phyloP scores from a whole-genome alignment of 371 early-diverging fungal genomes.

The Syncephalastrum sp. region DNA sequence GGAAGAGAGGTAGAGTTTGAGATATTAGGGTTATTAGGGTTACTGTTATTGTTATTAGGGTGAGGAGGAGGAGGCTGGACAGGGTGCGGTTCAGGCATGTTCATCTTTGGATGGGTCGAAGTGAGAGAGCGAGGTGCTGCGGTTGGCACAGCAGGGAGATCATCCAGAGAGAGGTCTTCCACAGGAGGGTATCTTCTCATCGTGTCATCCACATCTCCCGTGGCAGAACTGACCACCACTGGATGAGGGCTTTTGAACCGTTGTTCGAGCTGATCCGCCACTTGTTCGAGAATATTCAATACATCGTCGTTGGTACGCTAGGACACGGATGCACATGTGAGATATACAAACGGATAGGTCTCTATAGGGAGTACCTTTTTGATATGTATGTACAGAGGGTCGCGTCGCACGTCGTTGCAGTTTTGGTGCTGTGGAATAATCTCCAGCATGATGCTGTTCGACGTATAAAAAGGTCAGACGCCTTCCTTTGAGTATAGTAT shows the following conservation, averaged over 20 bases:
- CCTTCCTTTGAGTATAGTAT: no score
- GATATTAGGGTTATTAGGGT: neutral
- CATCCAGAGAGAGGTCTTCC: slow-evolving; percentile 15
- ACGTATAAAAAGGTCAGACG: neutral
- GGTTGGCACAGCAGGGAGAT: slow-evolving; percentile 26
- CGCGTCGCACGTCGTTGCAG: slow-evolving; percentile 32
- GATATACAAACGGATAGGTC: neutral
- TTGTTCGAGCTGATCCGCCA: slow-evolving; percentile 14
- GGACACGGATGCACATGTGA: slow-evolving; percentile 9
- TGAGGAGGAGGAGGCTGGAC: slow-evolving; percentile 1
- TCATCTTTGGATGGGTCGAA: slow-evolving; percentile 1
- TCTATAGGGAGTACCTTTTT: slow-evolving; percentile 31
- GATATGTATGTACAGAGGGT: slow-evolving; percentile 39
- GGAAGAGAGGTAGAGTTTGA: neutral
- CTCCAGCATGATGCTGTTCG: slow-evolving; percentile 55
- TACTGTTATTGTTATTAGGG: neutral
- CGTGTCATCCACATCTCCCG: slow-evolving; percentile 9
- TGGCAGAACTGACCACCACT: neutral
- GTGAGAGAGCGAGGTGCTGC: slow-evolving; percentile 9
- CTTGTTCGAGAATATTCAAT: slow-evolving; percentile 18
- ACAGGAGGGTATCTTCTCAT: slow-evolving; percentile 16
- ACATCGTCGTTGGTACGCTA: slow-evolving; percentile 38
- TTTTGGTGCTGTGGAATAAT: slow-evolving; percentile 48
- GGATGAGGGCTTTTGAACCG: slow-evolving; percentile 5
- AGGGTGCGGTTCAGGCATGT: slow-evolving; percentile 13